phyloP scores from a whole-genome alignment of 2,329 filamentous ascomycete genomes.

The Cordyceps cicadae region DNA sequence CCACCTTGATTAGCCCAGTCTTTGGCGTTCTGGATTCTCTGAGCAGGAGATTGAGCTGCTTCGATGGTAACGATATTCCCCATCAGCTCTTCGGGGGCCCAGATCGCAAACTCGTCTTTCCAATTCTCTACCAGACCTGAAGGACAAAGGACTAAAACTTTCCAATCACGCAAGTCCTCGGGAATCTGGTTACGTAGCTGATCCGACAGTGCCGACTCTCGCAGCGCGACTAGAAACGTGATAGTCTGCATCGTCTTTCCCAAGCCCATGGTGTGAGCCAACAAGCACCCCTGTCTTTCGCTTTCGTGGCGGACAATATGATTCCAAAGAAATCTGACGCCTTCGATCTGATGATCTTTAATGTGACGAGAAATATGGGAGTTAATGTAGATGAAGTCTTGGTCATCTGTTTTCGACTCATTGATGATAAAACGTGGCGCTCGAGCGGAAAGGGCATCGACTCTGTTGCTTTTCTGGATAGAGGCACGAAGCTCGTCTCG shows the following conservation, averaged over 20 bases:
- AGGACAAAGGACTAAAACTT: constrained; percentile 68
- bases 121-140: constrained; percentile 72
- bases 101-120: constrained; percentile 65
- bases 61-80: constrained; percentile 51
- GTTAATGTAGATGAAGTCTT: constrained; percentile 57
- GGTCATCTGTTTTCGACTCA: constrained; percentile 46
- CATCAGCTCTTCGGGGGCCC: constrained; percentile 52
- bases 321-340: constrained; percentile 84
- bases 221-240: constrained; percentile 68
- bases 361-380: constrained; percentile 55
- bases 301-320: constrained; percentile 58
- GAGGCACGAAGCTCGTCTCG: constrained; percentile 37
- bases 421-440: constrained; percentile 55
- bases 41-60: constrained; percentile 22
- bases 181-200: constrained; percentile 64
- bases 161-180: constrained; percentile 48
- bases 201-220: constrained; percentile 53
- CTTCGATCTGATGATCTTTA: constrained; percentile 72
- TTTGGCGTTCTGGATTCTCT: constrained; percentile 39
- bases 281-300: constrained; percentile 63
- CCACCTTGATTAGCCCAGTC: constrained; percentile 60
- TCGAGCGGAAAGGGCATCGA: constrained; percentile 35
- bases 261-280: constrained; percentile 86
- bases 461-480: constrained; percentile 28
- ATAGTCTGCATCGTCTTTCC: constrained; percentile 92